These are phyloP conservation scores for Mucor plumbeus DNA, from an alignment of 371 early-diverging fungal species.

Conservation along the genomic window DNA sequence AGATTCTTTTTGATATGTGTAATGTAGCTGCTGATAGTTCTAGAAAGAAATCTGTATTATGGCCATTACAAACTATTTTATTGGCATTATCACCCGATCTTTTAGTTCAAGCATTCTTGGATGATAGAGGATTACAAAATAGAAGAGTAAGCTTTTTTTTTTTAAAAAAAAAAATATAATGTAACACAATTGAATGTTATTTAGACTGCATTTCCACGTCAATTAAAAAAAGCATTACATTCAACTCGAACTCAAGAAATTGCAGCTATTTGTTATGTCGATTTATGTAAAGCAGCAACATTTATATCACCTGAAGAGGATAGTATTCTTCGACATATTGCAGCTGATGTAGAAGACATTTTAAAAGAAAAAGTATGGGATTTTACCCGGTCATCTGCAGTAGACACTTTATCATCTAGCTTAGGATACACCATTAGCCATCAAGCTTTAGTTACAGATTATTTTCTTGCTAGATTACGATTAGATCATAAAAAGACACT, in stretches of 20 bases:
- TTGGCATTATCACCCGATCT: slow-evolving; percentile 79
- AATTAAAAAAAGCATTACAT: slow-evolving; percentile 64
- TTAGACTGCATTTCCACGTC: slow-evolving; percentile 68
- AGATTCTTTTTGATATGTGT: slow-evolving; percentile 79
- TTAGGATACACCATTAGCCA: slow-evolving; percentile 52
- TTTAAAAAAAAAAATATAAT: background rate
- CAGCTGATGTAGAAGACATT: slow-evolving; percentile 72
- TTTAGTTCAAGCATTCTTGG: slow-evolving; percentile 57
- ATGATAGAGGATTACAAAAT: slow-evolving; percentile 41
- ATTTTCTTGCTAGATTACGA: slow-evolving; percentile 69
- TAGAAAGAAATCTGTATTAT: slow-evolving; percentile 65
- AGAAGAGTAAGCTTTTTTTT: slow-evolving; percentile 37
- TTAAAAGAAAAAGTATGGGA: slow-evolving; percentile 71
- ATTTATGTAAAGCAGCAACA: slow-evolving; percentile 74
- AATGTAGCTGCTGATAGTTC: slow-evolving; percentile 67
- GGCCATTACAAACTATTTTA: slow-evolving; percentile 84
- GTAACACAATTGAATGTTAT: background rate
- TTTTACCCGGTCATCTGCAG: slow-evolving; percentile 31
- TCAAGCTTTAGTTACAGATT: slow-evolving; percentile 64
- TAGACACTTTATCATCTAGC: slow-evolving; percentile 40
- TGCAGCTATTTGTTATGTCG: slow-evolving; percentile 73
- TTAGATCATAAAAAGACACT: slow-evolving; percentile 68
- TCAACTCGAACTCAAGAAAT: slow-evolving; percentile 64
- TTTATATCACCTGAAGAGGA: slow-evolving; percentile 68
- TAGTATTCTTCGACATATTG: slow-evolving; percentile 65